Percentiles rank a stretch among this genome's conserved stretches.
Evolutionary conservation across 208 protist genomes (phyloP).

Genomic region (Endotrypanum monterogeii): DNA sequence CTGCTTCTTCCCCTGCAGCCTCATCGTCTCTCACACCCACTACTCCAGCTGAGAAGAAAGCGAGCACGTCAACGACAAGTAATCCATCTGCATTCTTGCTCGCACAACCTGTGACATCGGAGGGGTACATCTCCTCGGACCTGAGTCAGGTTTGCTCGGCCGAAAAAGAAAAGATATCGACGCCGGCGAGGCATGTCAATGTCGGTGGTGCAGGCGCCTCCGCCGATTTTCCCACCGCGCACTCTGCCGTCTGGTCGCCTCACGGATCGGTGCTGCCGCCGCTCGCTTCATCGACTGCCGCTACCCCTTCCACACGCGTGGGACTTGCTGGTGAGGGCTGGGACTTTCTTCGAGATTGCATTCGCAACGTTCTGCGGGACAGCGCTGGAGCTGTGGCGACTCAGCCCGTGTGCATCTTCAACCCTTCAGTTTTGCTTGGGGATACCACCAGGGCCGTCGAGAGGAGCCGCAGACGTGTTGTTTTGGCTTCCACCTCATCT

Average conservation of each 20-base stretch:
- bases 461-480: slow-evolving; percentile 15
- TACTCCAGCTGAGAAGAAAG: background rate
- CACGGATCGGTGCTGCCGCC: background rate
- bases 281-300: background rate
- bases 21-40: slow-evolving; percentile 4
- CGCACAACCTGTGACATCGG: background rate
- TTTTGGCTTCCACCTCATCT: slow-evolving; percentile 15
- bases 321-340: slow-evolving; percentile 9
- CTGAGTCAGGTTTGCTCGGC: background rate
- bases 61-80: background rate
- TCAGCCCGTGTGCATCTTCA: slow-evolving; percentile 14
- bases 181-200: background rate
- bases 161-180: background rate
- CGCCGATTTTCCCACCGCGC: background rate
- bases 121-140: background rate
- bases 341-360: slow-evolving; percentile 15
- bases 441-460: slow-evolving; percentile 10
- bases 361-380: background rate
- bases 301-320: background rate
- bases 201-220: background rate
- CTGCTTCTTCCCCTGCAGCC: background rate
- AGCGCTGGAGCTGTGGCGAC: background rate
- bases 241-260: background rate
- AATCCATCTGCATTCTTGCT: background rate
- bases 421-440: slow-evolving; percentile 18